phyloP scores from a whole-genome alignment of 768 basidiomycete genomes.

The Russula griseocarnosa region DNA sequence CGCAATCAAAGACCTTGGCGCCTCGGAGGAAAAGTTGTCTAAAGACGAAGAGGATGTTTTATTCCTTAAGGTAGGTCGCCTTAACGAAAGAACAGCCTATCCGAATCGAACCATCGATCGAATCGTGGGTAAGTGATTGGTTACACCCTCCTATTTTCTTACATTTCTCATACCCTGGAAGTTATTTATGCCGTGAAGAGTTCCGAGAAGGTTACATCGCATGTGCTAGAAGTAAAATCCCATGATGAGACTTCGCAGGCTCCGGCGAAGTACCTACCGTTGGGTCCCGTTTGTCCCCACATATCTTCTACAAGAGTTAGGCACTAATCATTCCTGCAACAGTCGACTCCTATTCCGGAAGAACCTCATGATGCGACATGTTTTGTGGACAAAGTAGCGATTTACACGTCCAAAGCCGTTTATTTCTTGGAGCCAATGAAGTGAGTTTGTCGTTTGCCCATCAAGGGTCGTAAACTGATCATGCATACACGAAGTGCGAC shows the following conservation, averaged over 20 bases:
- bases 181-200: slow-evolving; percentile 4
- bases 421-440: not conserved
- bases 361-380: slow-evolving; percentile 1
- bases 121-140: not conserved
- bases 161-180: not conserved
- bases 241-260: not conserved
- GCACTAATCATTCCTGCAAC: not conserved
- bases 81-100: too few relatives aligned
- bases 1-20: not conserved
- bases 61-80: not conserved
- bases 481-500: not conserved
- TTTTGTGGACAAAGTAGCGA: not conserved
- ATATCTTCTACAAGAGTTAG: not conserved
- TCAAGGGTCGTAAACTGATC: not conserved
- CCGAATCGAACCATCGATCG: not conserved
- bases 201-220: not conserved
- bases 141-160: not conserved
- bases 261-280: not conserved
- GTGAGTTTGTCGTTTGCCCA: not conserved
- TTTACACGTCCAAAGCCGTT: slow-evolving; percentile 7
- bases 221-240: not conserved
- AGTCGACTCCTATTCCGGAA: not conserved
- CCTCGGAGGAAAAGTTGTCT: not conserved
- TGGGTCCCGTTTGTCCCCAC: not conserved
- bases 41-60: too few relatives aligned